These are phyloP conservation scores for Chlamydomonas eustigma DNA, from an alignment of 139 green algal genomes.

Conservation along the genomic window DNA sequence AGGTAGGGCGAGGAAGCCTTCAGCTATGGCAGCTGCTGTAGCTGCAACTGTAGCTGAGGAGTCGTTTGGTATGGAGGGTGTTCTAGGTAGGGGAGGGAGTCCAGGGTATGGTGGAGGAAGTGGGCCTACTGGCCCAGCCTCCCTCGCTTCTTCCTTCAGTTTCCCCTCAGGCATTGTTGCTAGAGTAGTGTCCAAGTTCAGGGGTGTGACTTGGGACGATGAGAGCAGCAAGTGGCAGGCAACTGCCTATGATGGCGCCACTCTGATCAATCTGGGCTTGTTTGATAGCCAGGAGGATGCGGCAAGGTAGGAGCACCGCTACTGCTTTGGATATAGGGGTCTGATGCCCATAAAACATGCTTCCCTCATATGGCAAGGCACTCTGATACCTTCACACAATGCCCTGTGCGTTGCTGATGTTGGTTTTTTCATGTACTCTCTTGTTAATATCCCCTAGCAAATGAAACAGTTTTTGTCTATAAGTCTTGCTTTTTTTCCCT, in stretches of 20 bases:
- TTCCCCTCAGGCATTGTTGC: neutral
- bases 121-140: neutral
- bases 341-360: no score
- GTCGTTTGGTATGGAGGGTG: neutral
- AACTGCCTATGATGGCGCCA: conserved; percentile 10
- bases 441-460: no score
- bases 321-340: no score
- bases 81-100: neutral
- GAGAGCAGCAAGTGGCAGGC: conserved; percentile 28
- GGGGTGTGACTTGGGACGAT: conserved; percentile 36
- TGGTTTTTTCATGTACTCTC: no score
- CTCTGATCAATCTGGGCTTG: neutral
- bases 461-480: no score
- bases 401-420: no score
- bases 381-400: no score
- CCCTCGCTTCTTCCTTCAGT: neutral
- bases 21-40: neutral
- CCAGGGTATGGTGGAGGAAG: no score
- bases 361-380: no score
- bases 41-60: neutral
- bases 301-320: neutral
- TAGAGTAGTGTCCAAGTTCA: conserved; percentile 19
- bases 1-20: neutral
- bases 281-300: conserved; percentile 23
- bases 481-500: neutral